Percentiles rank a stretch among this genome's conserved stretches.
Evolutionary conservation across 306 rosid genomes (phyloP).

Genomic region (Nissolia schottii): DNA sequence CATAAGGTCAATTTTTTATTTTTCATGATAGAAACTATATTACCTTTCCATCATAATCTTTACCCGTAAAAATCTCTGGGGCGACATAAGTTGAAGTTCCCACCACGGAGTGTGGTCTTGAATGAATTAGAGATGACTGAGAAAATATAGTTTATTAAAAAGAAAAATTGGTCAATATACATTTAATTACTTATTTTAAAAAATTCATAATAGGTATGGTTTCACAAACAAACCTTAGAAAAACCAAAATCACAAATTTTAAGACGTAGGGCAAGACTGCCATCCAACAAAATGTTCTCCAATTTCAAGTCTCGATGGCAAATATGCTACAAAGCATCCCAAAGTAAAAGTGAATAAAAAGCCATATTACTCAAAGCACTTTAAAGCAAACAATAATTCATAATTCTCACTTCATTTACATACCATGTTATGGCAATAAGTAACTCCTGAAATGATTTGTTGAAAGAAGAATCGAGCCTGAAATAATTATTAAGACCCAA

Average conservation of each 20-base stretch:
- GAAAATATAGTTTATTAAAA: conserved; percentile 24
- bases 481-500: background rate
- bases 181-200: background rate
- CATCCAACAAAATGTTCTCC: conserved; percentile 69
- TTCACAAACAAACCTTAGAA: conserved; percentile 50
- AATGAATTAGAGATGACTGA: conserved; percentile 58
- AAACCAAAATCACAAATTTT: conserved; percentile 77
- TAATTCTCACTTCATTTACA: conserved; percentile 27
- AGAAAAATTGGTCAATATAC: background rate
- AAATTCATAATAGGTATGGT: background rate
- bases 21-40: background rate
- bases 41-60: conserved; percentile 76
- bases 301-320: conserved; percentile 75
- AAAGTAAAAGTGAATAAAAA: too few relatives aligned
- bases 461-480: conserved; percentile 75
- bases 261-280: conserved; percentile 55
- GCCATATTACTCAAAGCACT: background rate
- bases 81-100: conserved; percentile 74
- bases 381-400: background rate
- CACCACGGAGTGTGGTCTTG: conserved; percentile 55
- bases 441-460: conserved; percentile 64
- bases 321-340: conserved; percentile 43
- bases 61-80: conserved; percentile 63
- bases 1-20: too few relatives aligned
- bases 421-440: conserved; percentile 56